These are phyloP conservation scores for Aspergillus arachidicola DNA, from an alignment of 2,329 filamentous ascomycete genomes.

Conservation along the genomic window DNA sequence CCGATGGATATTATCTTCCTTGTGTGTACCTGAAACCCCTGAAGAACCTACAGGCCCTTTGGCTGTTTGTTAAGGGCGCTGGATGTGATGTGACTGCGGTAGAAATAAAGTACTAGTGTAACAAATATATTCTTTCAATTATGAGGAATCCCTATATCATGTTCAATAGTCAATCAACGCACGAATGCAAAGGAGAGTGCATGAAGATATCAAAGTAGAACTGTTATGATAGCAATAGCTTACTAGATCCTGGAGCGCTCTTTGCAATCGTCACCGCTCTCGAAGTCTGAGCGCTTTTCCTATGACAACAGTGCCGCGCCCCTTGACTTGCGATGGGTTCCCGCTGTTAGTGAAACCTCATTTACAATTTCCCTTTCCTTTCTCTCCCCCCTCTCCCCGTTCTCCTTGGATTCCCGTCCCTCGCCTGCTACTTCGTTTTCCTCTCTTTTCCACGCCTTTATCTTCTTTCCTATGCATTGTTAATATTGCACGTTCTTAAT, in stretches of 20 bases:
- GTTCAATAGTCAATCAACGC: not conserved
- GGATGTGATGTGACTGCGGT: not conserved
- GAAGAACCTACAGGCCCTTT: not conserved
- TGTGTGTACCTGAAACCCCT: not conserved
- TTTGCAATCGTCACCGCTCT: not conserved
- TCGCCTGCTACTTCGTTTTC: constrained; percentile 3
- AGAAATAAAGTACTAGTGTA: not conserved
- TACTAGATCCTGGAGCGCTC: not conserved
- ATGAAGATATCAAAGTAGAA: not conserved
- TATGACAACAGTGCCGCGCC: constrained; percentile 3
- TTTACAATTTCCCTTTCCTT: constrained; percentile 17
- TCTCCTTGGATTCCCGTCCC: constrained; percentile 14
- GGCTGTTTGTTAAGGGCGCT: not conserved
- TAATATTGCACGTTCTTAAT: constrained; percentile 7
- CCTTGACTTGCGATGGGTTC: constrained; percentile 13
- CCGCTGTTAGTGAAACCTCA: constrained; percentile 19
- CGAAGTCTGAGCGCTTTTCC: constrained; percentile 8
- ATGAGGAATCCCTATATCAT: not conserved
- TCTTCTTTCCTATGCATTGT: constrained; percentile 1
- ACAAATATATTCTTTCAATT: not conserved
- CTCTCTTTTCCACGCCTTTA: constrained; percentile 2
- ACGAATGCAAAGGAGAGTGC: not conserved
- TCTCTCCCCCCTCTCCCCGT: constrained; percentile 14
- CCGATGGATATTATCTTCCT: not conserved
- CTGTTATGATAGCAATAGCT: not conserved